A percentile compares a stretch with the other conserved stretches of the same genome.
Evolutionary conservation across 2,329 filamentous ascomycete species (phyloP).

Genomic region (Aurifilum marmelostoma): DNA sequence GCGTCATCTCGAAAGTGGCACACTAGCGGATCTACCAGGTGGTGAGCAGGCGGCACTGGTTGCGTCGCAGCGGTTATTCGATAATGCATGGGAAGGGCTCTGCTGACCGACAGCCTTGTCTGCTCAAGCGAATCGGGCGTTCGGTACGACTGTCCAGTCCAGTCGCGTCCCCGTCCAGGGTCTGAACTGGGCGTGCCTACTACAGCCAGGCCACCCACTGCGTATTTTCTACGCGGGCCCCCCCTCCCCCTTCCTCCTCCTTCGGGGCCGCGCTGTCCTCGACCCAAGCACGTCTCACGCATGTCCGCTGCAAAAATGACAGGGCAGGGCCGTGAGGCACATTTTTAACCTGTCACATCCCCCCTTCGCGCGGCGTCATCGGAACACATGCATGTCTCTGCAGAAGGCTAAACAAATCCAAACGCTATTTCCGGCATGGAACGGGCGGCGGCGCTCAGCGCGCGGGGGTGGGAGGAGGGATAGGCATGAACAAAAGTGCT

Average conservation of each 20-base stretch:
- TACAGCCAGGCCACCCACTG: conserved; percentile 12
- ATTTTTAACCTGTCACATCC: conserved; percentile 26
- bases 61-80: conserved; percentile 5
- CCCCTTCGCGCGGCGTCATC: conserved; percentile 26
- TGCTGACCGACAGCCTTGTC: conserved; percentile 19
- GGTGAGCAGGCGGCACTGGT: background rate
- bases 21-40: conserved; percentile 6
- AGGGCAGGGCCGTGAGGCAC: conserved; percentile 24
- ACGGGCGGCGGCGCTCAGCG: conserved; percentile 23
- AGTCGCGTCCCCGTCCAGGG: background rate
- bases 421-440: conserved; percentile 25
- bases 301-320: conserved; percentile 3
- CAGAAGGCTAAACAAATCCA: conserved; percentile 20
- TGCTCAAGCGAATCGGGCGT: conserved; percentile 21
- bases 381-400: conserved; percentile 21
- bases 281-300: conserved; percentile 16
- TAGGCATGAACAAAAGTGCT: conserved; percentile 14
- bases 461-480: background rate
- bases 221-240: conserved; percentile 6
- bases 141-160: conserved; percentile 25
- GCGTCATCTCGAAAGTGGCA: conserved; percentile 14
- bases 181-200: background rate
- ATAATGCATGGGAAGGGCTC: conserved; percentile 9
- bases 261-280: conserved; percentile 5
- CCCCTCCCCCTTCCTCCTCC: conserved; percentile 1